Evolutionary conservation across 768 basidiomycete species (phyloP).

Genomic region (Mrakia gelida): DNA sequence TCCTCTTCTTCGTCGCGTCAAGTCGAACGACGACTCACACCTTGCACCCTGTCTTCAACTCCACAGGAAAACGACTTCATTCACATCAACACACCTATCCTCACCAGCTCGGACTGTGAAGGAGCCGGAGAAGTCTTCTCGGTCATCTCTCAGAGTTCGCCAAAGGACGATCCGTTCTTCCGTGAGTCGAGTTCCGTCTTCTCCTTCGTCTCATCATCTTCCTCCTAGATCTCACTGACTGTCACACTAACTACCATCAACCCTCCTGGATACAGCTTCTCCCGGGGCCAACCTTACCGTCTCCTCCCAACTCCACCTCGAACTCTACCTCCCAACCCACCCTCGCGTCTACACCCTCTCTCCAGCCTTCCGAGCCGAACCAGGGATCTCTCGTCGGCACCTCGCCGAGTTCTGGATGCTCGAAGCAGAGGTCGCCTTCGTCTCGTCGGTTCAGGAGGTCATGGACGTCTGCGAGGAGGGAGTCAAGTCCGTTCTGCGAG

Average conservation of each 20-base stretch:
- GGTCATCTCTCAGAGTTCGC: conserved; percentile 43
- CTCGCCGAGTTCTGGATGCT: conserved; percentile 99
- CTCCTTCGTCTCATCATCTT: not conserved
- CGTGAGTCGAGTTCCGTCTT: conserved; percentile 41
- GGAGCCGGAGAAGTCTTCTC: conserved; percentile 91
- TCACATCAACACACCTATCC: conserved; percentile 75
- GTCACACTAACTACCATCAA: not conserved
- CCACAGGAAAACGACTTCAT: conserved; percentile 68
- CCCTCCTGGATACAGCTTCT: not conserved
- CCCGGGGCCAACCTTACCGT: conserved; percentile 66
- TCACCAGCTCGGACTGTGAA: conserved; percentile 90
- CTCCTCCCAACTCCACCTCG: conserved; percentile 92
- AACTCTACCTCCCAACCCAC: conserved; percentile 73
- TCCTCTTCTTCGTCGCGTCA: not conserved
- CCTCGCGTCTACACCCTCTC: conserved; percentile 86
- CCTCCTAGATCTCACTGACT: not conserved
- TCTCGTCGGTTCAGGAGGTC: conserved; percentile 51
- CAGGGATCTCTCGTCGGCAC: conserved; percentile 80
- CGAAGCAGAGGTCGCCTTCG: conserved; percentile 83
- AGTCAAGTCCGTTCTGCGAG: conserved; percentile 48
- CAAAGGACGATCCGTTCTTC: conserved; percentile 58
- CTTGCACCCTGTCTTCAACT: conserved; percentile 14
- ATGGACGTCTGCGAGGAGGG: conserved; percentile 58
- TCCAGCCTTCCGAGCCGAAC: conserved; percentile 92
- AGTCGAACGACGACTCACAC: not conserved